Conservation (phyloP, 1,139 yeast species). For the Debaryomyces psychrophilus region DNA sequence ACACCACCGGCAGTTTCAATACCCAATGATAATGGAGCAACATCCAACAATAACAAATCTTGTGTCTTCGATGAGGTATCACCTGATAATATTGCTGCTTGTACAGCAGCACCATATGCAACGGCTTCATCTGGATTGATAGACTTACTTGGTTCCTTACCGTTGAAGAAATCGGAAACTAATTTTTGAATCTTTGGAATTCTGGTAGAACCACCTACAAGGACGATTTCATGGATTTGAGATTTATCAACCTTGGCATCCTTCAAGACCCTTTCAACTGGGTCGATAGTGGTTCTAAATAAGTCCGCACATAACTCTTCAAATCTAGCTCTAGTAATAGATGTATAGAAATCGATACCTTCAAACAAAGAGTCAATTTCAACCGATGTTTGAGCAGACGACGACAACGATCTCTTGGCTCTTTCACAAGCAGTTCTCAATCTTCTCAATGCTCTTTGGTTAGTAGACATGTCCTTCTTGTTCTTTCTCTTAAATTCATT, state of each 20-base stretch:
- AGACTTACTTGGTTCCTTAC: conserved; percentile 51
- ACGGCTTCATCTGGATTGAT: conserved; percentile 66
- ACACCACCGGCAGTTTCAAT: conserved; percentile 97
- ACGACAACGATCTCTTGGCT: conserved; percentile 46
- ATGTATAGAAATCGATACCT: conserved; percentile 44
- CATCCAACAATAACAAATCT: conserved; percentile 96
- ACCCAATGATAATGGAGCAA: conserved; percentile 91
- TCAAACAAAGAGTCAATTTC: conserved; percentile 44
- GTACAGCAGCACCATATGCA: conserved; percentile 78
- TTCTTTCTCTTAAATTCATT: conserved; percentile 44
- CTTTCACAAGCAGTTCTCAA: conserved; percentile 47
- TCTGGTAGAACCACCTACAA: conserved; percentile 48
- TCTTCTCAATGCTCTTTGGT: conserved; percentile 45
- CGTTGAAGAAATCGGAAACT: conserved; percentile 44
- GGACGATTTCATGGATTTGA: conserved; percentile 40
- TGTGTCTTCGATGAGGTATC: conserved; percentile 85
- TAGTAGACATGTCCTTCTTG: conserved; percentile 40
- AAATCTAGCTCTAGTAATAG: conserved; percentile 45
- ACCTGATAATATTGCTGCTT: conserved; percentile 84
- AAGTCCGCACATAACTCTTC: conserved; percentile 44
- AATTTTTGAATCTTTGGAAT: conserved; percentile 45
- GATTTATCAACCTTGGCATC: conserved; percentile 45
- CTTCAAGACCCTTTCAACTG: conserved; percentile 43
- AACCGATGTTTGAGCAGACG: conserved; percentile 41
- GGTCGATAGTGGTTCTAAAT: conserved; percentile 44